These are phyloP conservation scores for Sedum album DNA, from an alignment of 164 flowering plant genomes.

Conservation along the genomic window DNA sequence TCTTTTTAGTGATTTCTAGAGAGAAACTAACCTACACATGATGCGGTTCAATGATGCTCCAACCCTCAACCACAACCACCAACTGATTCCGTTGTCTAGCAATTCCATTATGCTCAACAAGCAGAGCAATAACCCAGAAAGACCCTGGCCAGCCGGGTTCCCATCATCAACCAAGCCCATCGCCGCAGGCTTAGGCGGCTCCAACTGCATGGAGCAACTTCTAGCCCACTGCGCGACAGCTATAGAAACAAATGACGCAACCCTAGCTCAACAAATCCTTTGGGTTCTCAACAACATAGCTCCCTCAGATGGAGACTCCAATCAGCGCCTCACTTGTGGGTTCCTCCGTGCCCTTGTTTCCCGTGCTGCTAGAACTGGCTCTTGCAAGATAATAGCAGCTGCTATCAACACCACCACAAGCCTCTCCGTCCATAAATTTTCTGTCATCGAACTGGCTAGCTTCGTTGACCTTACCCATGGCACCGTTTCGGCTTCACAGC, in stretches of 20 bases:
- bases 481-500: conserved; percentile 92
- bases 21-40: conserved; percentile 15
- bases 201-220: conserved; percentile 90
- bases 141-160: conserved; percentile 41
- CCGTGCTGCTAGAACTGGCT: conserved; percentile 60
- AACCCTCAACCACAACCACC: conserved; percentile 25
- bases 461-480: conserved; percentile 88
- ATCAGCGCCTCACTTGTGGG: conserved; percentile 69
- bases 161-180: conserved; percentile 14
- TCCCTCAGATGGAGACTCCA: conserved; percentile 82
- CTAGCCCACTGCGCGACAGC: conserved; percentile 89
- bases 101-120: conserved; percentile 23
- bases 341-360: conserved; percentile 79
- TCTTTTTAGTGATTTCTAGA: neutral
- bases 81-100: conserved; percentile 24
- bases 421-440: conserved; percentile 42
- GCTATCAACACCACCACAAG: conserved; percentile 24
- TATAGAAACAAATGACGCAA: conserved; percentile 77
- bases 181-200: conserved; percentile 43
- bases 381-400: conserved; percentile 44
- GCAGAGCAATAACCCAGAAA: conserved; percentile 21
- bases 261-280: conserved; percentile 79
- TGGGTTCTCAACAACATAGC: conserved; percentile 97
- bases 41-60: conserved; percentile 71
- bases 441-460: conserved; percentile 65